Conservation (phyloP, 2,329 filamentous ascomycete species). For the Claviceps lovelessii region DNA sequence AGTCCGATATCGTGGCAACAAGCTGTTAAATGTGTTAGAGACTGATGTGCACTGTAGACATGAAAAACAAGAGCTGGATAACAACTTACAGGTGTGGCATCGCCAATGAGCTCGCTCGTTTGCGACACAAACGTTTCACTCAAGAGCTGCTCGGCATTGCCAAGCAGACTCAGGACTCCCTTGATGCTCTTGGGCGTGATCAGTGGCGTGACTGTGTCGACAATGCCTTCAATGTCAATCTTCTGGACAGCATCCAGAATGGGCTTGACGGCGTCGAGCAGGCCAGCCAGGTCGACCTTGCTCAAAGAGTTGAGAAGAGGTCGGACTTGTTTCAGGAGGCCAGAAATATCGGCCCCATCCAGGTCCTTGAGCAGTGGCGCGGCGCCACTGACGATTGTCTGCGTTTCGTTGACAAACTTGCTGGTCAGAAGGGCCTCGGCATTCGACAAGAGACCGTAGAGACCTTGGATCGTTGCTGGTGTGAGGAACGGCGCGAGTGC, state of each 20-base stretch:
- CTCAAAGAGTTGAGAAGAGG: constrained; percentile 22
- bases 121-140: constrained; percentile 26
- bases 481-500: constrained; percentile 22
- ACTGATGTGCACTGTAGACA: not conserved
- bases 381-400: constrained; percentile 23
- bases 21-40: constrained; percentile 10
- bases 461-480: constrained; percentile 18
- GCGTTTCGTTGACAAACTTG: constrained; percentile 27
- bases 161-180: constrained; percentile 21
- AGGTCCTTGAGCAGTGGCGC: constrained; percentile 23
- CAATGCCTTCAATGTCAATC: constrained; percentile 22
- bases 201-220: constrained; percentile 24
- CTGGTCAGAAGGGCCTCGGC: constrained; percentile 23
- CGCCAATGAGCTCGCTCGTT: constrained; percentile 27
- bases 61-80: not conserved
- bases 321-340: constrained; percentile 20
- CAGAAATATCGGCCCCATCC: constrained; percentile 22
- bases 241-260: constrained; percentile 23
- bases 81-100: constrained; percentile 25
- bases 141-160: constrained; percentile 25
- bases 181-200: constrained; percentile 25
- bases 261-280: constrained; percentile 22
- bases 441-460: constrained; percentile 22
- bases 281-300: constrained; percentile 20
- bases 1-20: constrained; percentile 18